Conservation (phyloP, 257 asterid genomes). For the Nicotiana otophora region DNA sequence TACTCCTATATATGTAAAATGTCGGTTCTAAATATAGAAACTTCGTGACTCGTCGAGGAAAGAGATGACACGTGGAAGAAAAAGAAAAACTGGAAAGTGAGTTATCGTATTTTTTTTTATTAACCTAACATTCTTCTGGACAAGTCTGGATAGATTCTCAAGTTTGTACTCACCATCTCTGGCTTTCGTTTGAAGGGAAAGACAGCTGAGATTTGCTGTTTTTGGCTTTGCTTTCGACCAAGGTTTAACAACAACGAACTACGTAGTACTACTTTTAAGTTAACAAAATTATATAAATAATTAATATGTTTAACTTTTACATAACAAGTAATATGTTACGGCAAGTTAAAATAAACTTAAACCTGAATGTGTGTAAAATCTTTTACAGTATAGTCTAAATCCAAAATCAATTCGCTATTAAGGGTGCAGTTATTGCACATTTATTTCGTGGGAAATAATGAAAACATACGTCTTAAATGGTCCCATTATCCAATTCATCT, state of each 20-base stretch:
- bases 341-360: no score
- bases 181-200: not conserved
- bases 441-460: no score
- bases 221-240: not conserved
- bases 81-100: not conserved
- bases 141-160: not conserved
- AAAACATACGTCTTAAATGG: no score
- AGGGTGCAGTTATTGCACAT: no score
- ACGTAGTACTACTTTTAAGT: not conserved
- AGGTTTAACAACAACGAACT: not conserved
- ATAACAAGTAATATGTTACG: no score
- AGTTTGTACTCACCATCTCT: not conserved
- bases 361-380: no score
- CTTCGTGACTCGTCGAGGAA: not conserved
- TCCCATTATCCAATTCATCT: no score
- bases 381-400: no score
- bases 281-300: not conserved
- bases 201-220: not conserved
- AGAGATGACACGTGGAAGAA: constrained; percentile 1
- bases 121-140: not conserved
- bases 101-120: not conserved
- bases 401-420: not conserved
- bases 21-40: not conserved
- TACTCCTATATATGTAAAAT: no score
- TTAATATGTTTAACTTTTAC: no score